phyloP scores from a whole-genome alignment of 176 grass and related monocot species.

The Leersia perrieri region DNA sequence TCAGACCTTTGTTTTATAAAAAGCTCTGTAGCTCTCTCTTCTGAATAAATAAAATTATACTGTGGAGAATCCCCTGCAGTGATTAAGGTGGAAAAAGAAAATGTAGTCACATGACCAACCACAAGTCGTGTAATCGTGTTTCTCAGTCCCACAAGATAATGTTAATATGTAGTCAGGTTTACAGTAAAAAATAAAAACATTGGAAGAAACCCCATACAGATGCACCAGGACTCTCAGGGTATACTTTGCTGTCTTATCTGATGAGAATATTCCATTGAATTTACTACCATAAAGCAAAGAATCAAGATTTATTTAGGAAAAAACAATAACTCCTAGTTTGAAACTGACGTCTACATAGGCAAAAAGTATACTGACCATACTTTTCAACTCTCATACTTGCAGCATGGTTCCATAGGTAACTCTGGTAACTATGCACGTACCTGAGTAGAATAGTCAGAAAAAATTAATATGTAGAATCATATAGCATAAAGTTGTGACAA shows the following conservation, averaged over 20 bases:
- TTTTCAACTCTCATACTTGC: conserved; percentile 84
- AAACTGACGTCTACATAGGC: not conserved
- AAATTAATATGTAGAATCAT: conserved; percentile 16
- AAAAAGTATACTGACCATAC: conserved; percentile 60
- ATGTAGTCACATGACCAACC: not conserved
- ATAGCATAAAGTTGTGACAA: not conserved
- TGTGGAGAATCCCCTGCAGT: too few species aligned
- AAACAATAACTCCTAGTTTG: not conserved
- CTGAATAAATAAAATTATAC: too few species aligned
- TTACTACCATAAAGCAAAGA: not conserved
- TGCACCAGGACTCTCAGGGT: not conserved
- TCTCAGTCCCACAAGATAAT: not conserved
- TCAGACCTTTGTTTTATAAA: too few species aligned
- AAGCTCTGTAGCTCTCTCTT: too few species aligned
- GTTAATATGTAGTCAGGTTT: not conserved
- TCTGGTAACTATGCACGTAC: conserved; percentile 99
- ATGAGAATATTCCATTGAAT: not conserved
- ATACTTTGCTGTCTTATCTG: not conserved
- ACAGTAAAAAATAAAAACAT: not conserved
- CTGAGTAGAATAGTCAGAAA: conserved; percentile 45
- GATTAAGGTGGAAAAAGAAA: too few species aligned
- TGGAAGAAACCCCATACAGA: not conserved
- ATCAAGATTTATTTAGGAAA: not conserved
- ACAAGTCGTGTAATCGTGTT: not conserved
- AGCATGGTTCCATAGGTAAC: conserved; percentile 97